A percentile compares a stretch with the other conserved stretches of the same genome.
Evolutionary conservation across 1,139 yeast genomes (phyloP).

Genomic region (Geotrichum phurueaensis): DNA sequence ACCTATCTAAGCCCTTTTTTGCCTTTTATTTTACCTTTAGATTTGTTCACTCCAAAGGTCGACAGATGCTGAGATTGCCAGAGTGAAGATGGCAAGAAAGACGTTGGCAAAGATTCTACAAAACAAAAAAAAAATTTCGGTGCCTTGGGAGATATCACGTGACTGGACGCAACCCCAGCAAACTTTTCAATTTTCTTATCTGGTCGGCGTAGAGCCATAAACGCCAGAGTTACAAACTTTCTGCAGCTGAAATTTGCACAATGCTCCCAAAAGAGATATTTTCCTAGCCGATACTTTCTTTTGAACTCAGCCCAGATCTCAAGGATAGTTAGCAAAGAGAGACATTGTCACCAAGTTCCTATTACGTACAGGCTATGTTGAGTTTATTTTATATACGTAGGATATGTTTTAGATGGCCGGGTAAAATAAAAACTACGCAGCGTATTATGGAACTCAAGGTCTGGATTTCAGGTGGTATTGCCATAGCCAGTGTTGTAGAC

Average conservation of each 20-base stretch:
- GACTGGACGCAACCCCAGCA: neutral
- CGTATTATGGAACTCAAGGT: no score
- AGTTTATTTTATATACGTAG: no score
- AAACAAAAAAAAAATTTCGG: neutral
- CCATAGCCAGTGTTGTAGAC: no score
- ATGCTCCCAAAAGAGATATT: neutral
- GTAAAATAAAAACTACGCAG: no score
- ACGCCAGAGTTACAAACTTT: neutral
- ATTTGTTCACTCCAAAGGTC: neutral
- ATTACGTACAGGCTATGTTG: no score
- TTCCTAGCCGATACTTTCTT: neutral
- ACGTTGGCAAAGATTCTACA: neutral
- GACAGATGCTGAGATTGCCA: neutral
- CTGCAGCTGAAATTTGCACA: neutral
- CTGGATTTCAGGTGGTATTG: no score
- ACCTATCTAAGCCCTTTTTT: neutral
- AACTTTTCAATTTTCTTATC: neutral
- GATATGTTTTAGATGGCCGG: no score
- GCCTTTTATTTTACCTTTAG: neutral
- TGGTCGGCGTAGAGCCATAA: neutral
- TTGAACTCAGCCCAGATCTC: no score
- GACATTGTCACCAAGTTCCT: no score
- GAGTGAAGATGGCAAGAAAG: neutral
- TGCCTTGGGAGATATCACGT: neutral
- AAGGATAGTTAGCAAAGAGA: no score